Evolutionary conservation across 2,329 filamentous ascomycete species (phyloP).

Genomic region (Dactylellina leptospora): DNA sequence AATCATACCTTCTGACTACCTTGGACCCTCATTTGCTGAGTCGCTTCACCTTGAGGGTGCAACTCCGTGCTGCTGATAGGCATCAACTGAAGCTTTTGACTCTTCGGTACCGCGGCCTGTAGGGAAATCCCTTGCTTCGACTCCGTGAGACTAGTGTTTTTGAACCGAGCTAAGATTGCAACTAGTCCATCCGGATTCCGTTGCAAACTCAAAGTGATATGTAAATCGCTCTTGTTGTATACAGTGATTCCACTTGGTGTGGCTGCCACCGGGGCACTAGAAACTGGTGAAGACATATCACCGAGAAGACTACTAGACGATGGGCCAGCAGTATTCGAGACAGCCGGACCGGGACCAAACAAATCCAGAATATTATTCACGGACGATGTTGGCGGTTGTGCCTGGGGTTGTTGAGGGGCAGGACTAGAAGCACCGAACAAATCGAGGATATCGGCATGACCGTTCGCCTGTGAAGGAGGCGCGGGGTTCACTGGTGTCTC

Average conservation of each 20-base stretch:
- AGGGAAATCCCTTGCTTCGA: slow-evolving; percentile 78
- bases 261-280: slow-evolving; percentile 61
- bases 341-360: slow-evolving; percentile 67
- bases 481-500: slow-evolving; percentile 52
- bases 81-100: slow-evolving; percentile 90
- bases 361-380: slow-evolving; percentile 84
- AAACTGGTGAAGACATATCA: slow-evolving; percentile 67
- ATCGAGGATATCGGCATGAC: slow-evolving; percentile 63
- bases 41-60: slow-evolving; percentile 79
- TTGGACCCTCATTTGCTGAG: slow-evolving; percentile 87
- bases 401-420: slow-evolving; percentile 57
- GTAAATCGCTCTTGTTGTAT: slow-evolving; percentile 86
- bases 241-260: slow-evolving; percentile 71
- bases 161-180: slow-evolving; percentile 84
- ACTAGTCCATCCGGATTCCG: slow-evolving; percentile 80
- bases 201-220: slow-evolving; percentile 82
- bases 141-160: slow-evolving; percentile 74
- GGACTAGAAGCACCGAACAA: slow-evolving; percentile 17
- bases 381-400: slow-evolving; percentile 60
- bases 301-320: slow-evolving; percentile 64
- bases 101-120: slow-evolving; percentile 95
- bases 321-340: slow-evolving; percentile 62
- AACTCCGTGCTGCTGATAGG: slow-evolving; percentile 85
- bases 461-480: slow-evolving; percentile 66
- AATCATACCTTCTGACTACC: slow-evolving; percentile 86